A percentile compares a stretch with the other conserved stretches of the same genome.
Conservation (phyloP, 352 stramenopile species). For the Globisporangium ultimum region DNA sequence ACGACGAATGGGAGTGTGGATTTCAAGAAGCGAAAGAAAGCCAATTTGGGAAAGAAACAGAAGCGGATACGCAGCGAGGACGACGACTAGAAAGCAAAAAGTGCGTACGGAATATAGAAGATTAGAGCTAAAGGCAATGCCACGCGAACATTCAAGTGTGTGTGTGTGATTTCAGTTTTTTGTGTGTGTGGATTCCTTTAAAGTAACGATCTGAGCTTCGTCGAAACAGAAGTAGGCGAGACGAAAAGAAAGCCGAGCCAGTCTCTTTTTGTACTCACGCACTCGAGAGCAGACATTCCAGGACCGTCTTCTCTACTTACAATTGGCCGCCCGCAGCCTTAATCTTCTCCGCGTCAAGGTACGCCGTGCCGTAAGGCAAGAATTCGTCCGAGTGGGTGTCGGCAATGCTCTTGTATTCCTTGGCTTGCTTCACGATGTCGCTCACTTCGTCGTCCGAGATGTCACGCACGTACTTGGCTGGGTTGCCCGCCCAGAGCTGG, state of each 20-base stretch:
- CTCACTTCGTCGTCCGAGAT: slow-evolving; percentile 92
- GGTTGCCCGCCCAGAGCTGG: slow-evolving; percentile 97
- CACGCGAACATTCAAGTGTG: background rate
- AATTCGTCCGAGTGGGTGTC: slow-evolving; percentile 89
- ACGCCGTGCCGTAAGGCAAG: slow-evolving; percentile 85
- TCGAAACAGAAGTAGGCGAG: slow-evolving; percentile 7
- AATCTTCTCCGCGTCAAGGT: slow-evolving; percentile 86
- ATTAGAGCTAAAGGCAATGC: slow-evolving; percentile 6
- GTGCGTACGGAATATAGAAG: background rate
- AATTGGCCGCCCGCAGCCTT: slow-evolving; percentile 76
- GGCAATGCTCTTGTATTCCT: slow-evolving; percentile 82
- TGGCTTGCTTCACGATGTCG: slow-evolving; percentile 84
- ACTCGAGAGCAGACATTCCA: slow-evolving; percentile 5
- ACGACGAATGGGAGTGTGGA: slow-evolving; percentile 45
- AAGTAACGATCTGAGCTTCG: slow-evolving; percentile 15
- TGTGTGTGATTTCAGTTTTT: slow-evolving; percentile 4
- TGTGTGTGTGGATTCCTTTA: slow-evolving; percentile 16
- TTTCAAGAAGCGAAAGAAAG: slow-evolving; percentile 69
- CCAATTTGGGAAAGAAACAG: slow-evolving; percentile 42
- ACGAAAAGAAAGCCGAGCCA: background rate
- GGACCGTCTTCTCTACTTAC: slow-evolving; percentile 40
- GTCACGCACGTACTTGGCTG: slow-evolving; percentile 92
- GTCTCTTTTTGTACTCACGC: background rate
- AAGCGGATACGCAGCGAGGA: slow-evolving; percentile 61
- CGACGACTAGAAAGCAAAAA: slow-evolving; percentile 37